Evolutionary conservation across 116 monocot species (phyloP), one percentile per base, ranked within the genome.

Genomic region (Iris pallida): DNA sequence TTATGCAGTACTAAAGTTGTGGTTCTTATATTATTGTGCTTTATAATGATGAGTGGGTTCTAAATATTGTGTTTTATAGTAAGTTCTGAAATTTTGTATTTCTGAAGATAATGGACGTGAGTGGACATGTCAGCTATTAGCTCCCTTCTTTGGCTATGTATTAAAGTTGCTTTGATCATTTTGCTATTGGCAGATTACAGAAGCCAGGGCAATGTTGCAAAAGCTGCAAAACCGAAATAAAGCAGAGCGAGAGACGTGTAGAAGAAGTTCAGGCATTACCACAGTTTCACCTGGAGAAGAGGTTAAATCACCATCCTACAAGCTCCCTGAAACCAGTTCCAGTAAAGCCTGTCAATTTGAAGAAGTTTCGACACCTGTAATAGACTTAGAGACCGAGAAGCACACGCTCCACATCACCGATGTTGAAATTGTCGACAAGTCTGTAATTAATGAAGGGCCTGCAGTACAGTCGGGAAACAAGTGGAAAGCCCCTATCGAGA

Each of bases 161-260:
- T 30, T 30, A 30, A 30, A 30, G 30, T 30, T n/a, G n/a, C n/a
- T n/a, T 30, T 30, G 30, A 30, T 30, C 30, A 0, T 30, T 30
- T 30, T 30, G 30, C 30, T 30, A 30, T 30, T 30, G 30, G 41
- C 72, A 81, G 81, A 73, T 81, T 64, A 76, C 73, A 17, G 73
- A 81, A 76, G 76, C 76, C 42, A 81, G 81, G 61, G 81, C 72
- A 17, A 72, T 81, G 73, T 47, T 81, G 53, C 81, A 77, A 10
- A 58, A 57, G 40, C 59, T 69, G 57, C 81, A 81, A 16, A 46
- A 43, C 47, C 72, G 64, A 63, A 46, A 45, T 40, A 77, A 68
- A 20, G 5, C 60, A 18, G 76, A 63, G 46, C 41, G 71, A 44
- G 75, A 71, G 19, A 45, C 17, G 15, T 4, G 15, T 43, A 5